These are phyloP conservation scores for Vicia sativa DNA, from an alignment of 306 rosid species.

Conservation along the genomic window DNA sequence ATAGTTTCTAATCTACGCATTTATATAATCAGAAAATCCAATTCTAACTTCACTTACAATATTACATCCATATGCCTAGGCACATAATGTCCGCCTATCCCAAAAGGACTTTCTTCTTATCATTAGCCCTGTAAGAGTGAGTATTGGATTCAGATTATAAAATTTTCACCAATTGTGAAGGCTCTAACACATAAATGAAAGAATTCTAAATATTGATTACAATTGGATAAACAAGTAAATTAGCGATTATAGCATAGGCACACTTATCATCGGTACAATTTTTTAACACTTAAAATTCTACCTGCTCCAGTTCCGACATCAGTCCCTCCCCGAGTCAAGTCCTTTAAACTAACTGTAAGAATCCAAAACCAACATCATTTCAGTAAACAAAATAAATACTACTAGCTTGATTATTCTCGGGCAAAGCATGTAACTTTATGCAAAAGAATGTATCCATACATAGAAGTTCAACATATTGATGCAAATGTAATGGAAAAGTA, in stretches of 20 bases:
- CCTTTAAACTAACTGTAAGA: slow-evolving; percentile 85
- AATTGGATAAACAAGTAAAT: too few relatives aligned
- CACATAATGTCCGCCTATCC: slow-evolving; percentile 92
- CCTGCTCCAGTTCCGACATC: slow-evolving; percentile 92
- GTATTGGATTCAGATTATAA: slow-evolving; percentile 21
- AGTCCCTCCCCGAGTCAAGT: slow-evolving; percentile 83
- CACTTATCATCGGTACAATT: neutral
- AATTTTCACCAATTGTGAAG: slow-evolving; percentile 9
- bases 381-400: slow-evolving; percentile 21
- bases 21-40: slow-evolving; percentile 21
- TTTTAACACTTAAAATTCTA: slow-evolving; percentile 34
- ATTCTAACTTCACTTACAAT: slow-evolving; percentile 54
- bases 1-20: neutral
- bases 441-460: slow-evolving; percentile 5
- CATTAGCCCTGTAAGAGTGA: slow-evolving; percentile 60
- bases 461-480: slow-evolving; percentile 22
- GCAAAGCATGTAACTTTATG: slow-evolving; percentile 17
- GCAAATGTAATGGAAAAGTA: slow-evolving; percentile 32
- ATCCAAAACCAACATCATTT: slow-evolving; percentile 28
- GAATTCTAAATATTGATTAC: too few relatives aligned
- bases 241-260: too few relatives aligned
- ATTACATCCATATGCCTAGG: slow-evolving; percentile 94
- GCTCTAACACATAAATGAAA: too few relatives aligned
- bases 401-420: neutral
- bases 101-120: slow-evolving; percentile 82